Base-by-base conservation (phyloP, 306 rosid genomes). In the Cucurbita ficifolia region DNA sequence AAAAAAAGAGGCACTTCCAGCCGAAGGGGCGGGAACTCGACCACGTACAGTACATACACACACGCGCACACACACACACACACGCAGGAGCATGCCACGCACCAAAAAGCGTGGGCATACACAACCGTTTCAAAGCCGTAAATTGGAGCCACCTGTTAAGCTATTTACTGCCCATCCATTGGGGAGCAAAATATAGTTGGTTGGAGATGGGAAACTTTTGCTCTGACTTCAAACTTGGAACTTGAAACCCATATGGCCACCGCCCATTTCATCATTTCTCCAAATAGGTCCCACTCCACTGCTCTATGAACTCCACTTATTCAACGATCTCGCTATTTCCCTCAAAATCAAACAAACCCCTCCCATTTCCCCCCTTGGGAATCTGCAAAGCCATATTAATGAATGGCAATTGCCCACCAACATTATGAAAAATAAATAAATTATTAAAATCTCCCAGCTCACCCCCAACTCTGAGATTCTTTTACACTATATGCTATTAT, bases 321-420 rank as follows among this genome's bases (percentile, higher is more conserved):
- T 78, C 49, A 35, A 77, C 79, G 81, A 18, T 74, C 57, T 62
- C 40, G 68, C 73, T 77, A 22, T 57, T 64, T 77, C 71, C 77
- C 50, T 70, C 48, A 79, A 75, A 72, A 80, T 78, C 76, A 79
- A 70, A 78, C 76, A 75, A 78, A 68, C 83, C 76, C 81, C 81
- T 17, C 24, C 69, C 69, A 35, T 69, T 49, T 49, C 81, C 75
- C 75, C 84, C 90, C 85, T 88, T 72, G 96, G 96, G 92, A 91
- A 91, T 88, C 88, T 80, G 90, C 89, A 84, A 84, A 71, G 88
- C 91, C 92, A 89, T 84, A 49, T 50, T 18, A 82, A 86, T 83
- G 88, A 83, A 83, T 83, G 84, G 85, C 93, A 35, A 77, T 83
- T 85, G 85, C 87, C 82, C 79, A 63, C 79, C 58, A 76, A 79